Base-by-base conservation (phyloP, 257 asterid genomes). In the Gynochthodes officinalis region DNA sequence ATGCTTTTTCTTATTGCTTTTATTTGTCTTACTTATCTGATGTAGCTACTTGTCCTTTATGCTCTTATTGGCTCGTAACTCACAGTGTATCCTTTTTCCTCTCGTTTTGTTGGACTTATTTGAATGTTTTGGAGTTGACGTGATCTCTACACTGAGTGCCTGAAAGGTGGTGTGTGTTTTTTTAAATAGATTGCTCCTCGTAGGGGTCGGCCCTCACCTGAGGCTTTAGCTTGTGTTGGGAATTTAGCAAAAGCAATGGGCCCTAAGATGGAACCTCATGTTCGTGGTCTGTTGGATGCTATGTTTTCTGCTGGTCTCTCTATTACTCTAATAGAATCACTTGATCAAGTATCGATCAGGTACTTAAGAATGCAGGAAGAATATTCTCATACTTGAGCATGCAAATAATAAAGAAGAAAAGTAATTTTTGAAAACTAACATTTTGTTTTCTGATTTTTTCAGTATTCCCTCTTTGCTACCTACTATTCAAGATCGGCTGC, bases 191-290 rank as follows among this genome's bases (percentile, higher is more conserved):
- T 95, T 84, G 96, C 98, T 76, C 99, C 99, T 81, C 99, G 98
- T 21, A 88, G 97, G 86, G 99, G 99, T 67, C 84, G 92, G 52
- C 96, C 99, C 49, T 89, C 91, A 69, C 88, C 88, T 82, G 99
- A 95, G 88, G 99, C 99, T 63, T 82, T 95, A 79, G 95, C 96
- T 77, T 95, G 99, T 84, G 98, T 95, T 77, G 99, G 99, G 78
- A 92, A 89, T 90, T 86, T 95, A 81, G 95, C 99, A 65, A 95
- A 89, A 81, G 92, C 98, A 64, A 95, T 95, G 99, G 99, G 99
- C 63, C 86, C 89, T 73, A 74, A 89, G 52, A 84, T 92, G 96
- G 97, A 90, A 82, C 89, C 97, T 76, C 86, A 89, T 63, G 91
- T 95, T 68, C 93, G 91, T 46, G 81, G 93, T 78, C 96, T 95